Evolutionary conservation across 2,329 filamentous ascomycete genomes (phyloP), one percentile per base, ranked within the genome.

Genomic region (Xylariaceae sp.): DNA sequence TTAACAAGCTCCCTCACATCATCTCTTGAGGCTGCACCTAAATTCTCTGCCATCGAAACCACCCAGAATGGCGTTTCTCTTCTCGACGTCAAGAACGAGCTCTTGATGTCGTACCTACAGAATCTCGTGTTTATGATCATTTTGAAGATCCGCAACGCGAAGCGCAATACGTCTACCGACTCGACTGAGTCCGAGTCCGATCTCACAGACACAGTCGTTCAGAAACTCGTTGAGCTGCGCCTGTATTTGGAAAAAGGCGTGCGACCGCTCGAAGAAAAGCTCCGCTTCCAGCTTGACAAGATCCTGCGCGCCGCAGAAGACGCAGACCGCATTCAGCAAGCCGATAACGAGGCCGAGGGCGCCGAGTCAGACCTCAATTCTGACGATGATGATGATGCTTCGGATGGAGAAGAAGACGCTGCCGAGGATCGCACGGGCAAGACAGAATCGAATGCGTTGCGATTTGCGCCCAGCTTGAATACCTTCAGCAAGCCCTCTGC

Each of bases 231-330:
- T 15, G 89, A 95, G 64, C 72, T 96, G 39, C 80, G 91, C n/a
- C 74, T 96, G 1, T 97, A 94, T 61, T 73, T 98, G 1, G 94
- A 98, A 59, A 89, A 89, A 61, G 94, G 93, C 51, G 87, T 95
- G 3, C 81, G 87, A 13, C 93, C 93, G 0, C 69, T 97, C 13
- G 94, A 98, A 66, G 85, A 85, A 52, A 87, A 90, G 55, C 68
- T 98, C 47, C 91, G 89, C 52, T 98, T 96, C 66, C 90, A 96
- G 62, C 89, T 98, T 56, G 91, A 97, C 64, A 93, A 95, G 60
- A 89, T 96, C 19, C 74, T 98, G 16, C 85, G 89, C 49, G 87
- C 89, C 0, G 89, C 89, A 28, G 87, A 95, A 47, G 84, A 91
- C 52, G 76, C 79, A 3, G 76, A 83, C 48, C 71, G 77, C 26